These are phyloP conservation scores for Dryas drummondii DNA, from an alignment of 306 rosid species.

Conservation along the genomic window DNA sequence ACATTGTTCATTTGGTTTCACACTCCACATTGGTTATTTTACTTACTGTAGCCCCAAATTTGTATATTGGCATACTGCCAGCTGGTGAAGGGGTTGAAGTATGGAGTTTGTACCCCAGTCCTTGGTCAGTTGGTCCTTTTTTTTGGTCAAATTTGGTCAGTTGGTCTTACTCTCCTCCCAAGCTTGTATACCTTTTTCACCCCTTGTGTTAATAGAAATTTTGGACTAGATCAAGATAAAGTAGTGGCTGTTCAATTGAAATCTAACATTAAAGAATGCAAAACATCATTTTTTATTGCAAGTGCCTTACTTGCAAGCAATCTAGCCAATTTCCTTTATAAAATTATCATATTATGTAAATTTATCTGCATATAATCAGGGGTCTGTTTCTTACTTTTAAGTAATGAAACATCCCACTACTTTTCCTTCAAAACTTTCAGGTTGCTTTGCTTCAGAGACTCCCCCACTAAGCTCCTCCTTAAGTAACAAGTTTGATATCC, in stretches of 20 bases:
- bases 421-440: conserved; percentile 41
- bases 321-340: background rate
- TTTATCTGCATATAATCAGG: conserved; percentile 15
- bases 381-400: conserved; percentile 26
- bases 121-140: too few species aligned
- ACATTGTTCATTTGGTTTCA: too few species aligned
- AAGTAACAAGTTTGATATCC: conserved; percentile 52
- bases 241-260: background rate
- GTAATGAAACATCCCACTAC: conserved; percentile 54
- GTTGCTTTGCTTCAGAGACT: conserved; percentile 7
- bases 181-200: too few species aligned
- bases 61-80: too few species aligned
- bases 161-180: too few species aligned
- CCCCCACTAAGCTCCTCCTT: conserved; percentile 28
- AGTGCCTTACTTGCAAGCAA: background rate
- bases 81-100: too few species aligned
- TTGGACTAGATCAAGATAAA: background rate
- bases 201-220: too few species aligned
- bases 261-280: background rate
- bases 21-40: too few species aligned
- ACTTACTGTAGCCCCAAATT: too few species aligned
- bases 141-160: too few species aligned
- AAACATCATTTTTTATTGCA: background rate
- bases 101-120: too few species aligned
- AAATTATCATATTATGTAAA: conserved; percentile 1